Conservation (phyloP, 2,329 filamentous ascomycete species). For the Xylariaceae sp. region DNA sequence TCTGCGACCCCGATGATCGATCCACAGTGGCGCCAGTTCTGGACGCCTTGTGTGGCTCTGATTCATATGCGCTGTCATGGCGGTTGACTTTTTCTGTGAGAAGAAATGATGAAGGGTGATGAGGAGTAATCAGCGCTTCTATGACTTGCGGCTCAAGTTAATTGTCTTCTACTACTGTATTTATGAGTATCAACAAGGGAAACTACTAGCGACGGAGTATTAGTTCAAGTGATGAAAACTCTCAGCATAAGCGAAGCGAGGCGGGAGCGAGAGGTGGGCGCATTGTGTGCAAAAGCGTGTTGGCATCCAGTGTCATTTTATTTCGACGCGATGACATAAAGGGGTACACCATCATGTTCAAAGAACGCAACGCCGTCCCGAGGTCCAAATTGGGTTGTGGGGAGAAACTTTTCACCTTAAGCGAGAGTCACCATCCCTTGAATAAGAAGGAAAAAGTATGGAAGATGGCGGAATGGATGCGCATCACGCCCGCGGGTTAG, state of each 20-base stretch:
- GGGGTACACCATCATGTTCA: conserved; percentile 14
- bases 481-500: conserved; percentile 2
- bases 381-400: conserved; percentile 3
- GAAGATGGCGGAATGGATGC: conserved; percentile 7
- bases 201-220: not conserved
- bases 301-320: too few species aligned
- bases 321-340: conserved; percentile 13
- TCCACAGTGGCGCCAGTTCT: conserved; percentile 34
- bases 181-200: not conserved
- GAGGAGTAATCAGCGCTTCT: too few species aligned
- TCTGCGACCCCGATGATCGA: conserved; percentile 24
- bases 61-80: conserved; percentile 28
- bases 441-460: conserved; percentile 2
- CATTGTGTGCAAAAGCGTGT: conserved; percentile 17
- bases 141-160: too few species aligned
- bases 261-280: not conserved
- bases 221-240: not conserved
- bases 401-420: conserved; percentile 7
- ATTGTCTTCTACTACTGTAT: too few species aligned
- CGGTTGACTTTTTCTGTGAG: not conserved
- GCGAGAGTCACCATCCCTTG: not conserved
- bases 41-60: conserved; percentile 28
- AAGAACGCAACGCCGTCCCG: conserved; percentile 15
- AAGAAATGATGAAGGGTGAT: not conserved
- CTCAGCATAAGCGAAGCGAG: not conserved